Evolutionary conservation across 306 rosid species (phyloP), one percentile per base, ranked within the genome.

Genomic region (Trifolium pratense): DNA sequence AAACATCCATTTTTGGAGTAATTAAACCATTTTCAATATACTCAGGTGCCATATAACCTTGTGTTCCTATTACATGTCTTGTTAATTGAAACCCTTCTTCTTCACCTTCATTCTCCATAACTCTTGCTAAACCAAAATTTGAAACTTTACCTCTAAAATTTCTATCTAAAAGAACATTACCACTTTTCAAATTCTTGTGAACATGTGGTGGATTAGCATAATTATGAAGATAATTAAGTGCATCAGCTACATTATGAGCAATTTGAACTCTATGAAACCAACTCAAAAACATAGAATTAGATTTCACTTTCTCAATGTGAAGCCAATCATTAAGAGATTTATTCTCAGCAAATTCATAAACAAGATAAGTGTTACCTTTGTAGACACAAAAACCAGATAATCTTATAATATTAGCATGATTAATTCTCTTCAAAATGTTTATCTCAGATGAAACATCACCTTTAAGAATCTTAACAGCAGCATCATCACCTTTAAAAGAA

Each of bases 241-340:
- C 90, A 64, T 87, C 89, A 0, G 90, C 94, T 9, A 89, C 79
- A 49, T 87, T 88, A 60, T 87, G 73, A 21, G 94, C 88, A 77
- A 91, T 84, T 81, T 89, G 90, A 82, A 91, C 89, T 70, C 97
- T 85, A 49, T 84, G 97, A 70, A 65, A 79, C 97, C 97, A 91
- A 17, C 80, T 53, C 69, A 91, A 20, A 7, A 69, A 9, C 58
- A 13, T 10, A 0, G 77, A 39, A 51, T 63, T 23, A 25, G 15
- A 6, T 25, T 64, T 18, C n/a, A 17, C 20, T 31, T 76, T 76
- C 43, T 65, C 73, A 7, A 4, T 11, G 3, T 83, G 87, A 60
- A 89, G 89, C 82, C 90, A 79, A 25, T 84, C 86, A 21, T 72
- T 64, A 7, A 91, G 87, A 63, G 89, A 87, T 9, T 88, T 87